Evolutionary conservation across 73 alveolate species (phyloP), one percentile per base, ranked within the genome.

Genomic region (Blepharisma japonicum): DNA sequence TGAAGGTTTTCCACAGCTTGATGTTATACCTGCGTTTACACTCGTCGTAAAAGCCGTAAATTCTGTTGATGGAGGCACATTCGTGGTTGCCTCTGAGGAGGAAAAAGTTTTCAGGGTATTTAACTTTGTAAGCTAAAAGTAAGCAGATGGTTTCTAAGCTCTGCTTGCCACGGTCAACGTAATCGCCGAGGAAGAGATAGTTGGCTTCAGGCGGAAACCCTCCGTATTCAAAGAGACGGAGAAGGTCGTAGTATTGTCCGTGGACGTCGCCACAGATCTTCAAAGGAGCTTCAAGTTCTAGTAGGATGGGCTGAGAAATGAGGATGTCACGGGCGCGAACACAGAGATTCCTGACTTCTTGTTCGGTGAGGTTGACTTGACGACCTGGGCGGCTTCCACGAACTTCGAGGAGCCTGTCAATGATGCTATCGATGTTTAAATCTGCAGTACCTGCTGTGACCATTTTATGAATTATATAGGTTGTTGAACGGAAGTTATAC

Each of bases 31-130:
- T 76, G 68, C 97, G 83, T 48, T 90, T 95, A 86, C 99, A 95
- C 83, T 95, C 99, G 85, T 95, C 99, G 83, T 95, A 95, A 88
- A 95, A 95, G 42, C 99, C 99, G 79, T 95, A 95, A 54, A 92
- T 95, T 68, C 98, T 87, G 85, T 95, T 96, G 78, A 95, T 95
- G 23, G 98, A 94, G 56, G 99, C 97, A 77, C 98, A 94, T 89
- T 95, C 99, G 90, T 95, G 99, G 84, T 96, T 96, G 6, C 99
- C 99, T 78, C 99, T 72, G 32, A 97, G 79, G 88, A 96, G 78
- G 84, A 86, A 95, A 77, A 96, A 72, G 80, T 88, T 93, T 68
- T 96, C 89, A 48, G 98, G 98, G 86, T 86, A 87, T 77, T 89
- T 81, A 6, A 92, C 93, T 83, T 94, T 96, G 94, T 96, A 96